Evolutionary conservation across 805 yeast genomes (phyloP), one percentile per base, ranked within the genome.

Genomic region (Wilhelminamyces savonicus): DNA sequence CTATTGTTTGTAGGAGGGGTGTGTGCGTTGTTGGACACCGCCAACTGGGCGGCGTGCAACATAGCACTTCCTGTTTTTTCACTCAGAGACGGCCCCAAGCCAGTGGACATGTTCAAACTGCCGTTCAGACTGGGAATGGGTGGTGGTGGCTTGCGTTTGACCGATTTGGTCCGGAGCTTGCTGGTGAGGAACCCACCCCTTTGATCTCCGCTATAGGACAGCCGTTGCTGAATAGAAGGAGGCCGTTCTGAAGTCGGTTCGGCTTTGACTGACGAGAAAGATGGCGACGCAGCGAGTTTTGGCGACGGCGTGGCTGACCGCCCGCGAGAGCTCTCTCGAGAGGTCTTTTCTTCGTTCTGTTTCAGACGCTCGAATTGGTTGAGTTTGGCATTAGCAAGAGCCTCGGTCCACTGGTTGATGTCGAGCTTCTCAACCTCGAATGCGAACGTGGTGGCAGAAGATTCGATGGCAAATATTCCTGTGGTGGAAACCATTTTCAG

Each of bases 401-500:
- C 50, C 21, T 62, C 66, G 1, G 83, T 71, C 90, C 90, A 82
- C 13, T 58, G 46, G 10, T 64, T 54, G 1, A 74, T 59, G 21
- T 74, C 80, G 23, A 48, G 52, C 31, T 65, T 69, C 23, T 72
- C 72, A 8, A 71, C 74, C 40, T 76, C 78, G 48, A 77, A 71
- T 4, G 71, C 62, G 40, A 78, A 70, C 0, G 84, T 66, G 10
- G 71, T 60, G 17, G 54, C 60, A n/a, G 61, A 59, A 0, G 84
- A 75, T 36, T 67, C 69, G 20, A 80, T 67, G 1, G 77, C 80
- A 58, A 80, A 77, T 10, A 59, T 44, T 0, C 76, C 74, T 3
- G 60, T 48, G 2, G 66, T 55, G 2, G 66, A 66, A 7, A 56
- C 30, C 31, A 46, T 36, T 29, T 58, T 50, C 25, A 50, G 56